Evolutionary conservation across 768 basidiomycete genomes (phyloP).

Genomic region (Antrodiella citrinella): DNA sequence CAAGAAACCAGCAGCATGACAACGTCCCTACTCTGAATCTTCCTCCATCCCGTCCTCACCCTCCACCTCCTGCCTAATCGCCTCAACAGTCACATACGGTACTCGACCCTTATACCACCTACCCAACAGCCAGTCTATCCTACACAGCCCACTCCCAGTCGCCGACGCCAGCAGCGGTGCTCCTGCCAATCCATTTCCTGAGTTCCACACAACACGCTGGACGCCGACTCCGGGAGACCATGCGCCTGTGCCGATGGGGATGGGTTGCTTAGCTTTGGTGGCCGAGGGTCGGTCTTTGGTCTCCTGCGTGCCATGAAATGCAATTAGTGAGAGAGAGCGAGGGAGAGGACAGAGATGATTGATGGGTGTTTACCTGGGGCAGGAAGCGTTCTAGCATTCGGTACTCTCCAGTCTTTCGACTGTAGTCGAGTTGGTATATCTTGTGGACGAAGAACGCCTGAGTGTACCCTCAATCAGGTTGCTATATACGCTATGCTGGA

Average conservation of each 20-base stretch:
- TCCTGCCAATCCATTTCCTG: constrained; percentile 53
- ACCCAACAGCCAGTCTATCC: constrained; percentile 78
- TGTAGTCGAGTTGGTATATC: constrained; percentile 86
- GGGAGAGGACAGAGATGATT: neutral
- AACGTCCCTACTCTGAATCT: constrained; percentile 14
- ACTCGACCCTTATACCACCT: constrained; percentile 59
- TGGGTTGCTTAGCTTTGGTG: constrained; percentile 27
- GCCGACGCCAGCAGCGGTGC: constrained; percentile 65
- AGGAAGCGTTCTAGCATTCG: constrained; percentile 85
- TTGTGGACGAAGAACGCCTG: constrained; percentile 74
- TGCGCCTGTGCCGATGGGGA: constrained; percentile 44
- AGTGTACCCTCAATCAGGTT: too few relatives aligned
- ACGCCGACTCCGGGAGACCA: constrained; percentile 79
- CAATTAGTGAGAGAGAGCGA: too few relatives aligned
- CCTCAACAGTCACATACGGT: constrained; percentile 57
- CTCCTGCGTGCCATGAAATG: too few relatives aligned
- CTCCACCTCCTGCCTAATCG: constrained; percentile 48
- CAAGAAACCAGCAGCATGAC: too few relatives aligned
- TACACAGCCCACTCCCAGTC: constrained; percentile 77
- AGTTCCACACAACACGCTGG: constrained; percentile 78
- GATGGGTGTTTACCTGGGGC: constrained; percentile 46
- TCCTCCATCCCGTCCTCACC: constrained; percentile 20
- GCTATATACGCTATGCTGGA: neutral
- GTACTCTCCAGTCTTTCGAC: constrained; percentile 61
- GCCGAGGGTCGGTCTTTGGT: constrained; percentile 38